Conservation (phyloP, 805 yeast species). For the Teunomyces gatunensis region DNA sequence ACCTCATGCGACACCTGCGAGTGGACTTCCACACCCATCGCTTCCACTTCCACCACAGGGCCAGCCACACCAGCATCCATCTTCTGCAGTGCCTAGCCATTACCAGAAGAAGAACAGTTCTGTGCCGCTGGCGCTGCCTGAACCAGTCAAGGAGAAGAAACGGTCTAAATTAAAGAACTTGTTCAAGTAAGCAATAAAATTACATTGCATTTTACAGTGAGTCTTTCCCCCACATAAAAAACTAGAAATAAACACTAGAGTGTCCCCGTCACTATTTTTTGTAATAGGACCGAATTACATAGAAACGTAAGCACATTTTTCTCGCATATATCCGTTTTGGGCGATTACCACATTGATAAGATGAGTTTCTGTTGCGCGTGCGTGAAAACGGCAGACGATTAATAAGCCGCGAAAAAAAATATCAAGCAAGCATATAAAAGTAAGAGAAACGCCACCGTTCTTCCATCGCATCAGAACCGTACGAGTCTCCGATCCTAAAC, state of each 20-base stretch:
- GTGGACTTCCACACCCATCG: neutral
- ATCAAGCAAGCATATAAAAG: neutral
- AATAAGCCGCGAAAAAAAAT: neutral
- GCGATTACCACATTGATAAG: neutral
- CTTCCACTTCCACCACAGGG: conserved; percentile 15
- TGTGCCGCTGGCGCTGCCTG: conserved; percentile 3
- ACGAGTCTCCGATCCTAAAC: neutral
- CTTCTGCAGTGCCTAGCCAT: conserved; percentile 20
- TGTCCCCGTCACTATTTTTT: too few relatives aligned
- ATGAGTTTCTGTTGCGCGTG: neutral
- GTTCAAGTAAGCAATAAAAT: conserved; percentile 22
- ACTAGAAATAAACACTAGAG: too few relatives aligned
- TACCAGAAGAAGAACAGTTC: conserved; percentile 22
- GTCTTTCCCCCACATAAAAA: too few relatives aligned
- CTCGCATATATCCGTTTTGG: too few relatives aligned
- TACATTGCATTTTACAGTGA: too few relatives aligned
- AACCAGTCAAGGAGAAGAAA: conserved; percentile 36
- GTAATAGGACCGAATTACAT: too few relatives aligned
- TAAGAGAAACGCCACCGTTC: neutral
- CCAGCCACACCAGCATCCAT: conserved; percentile 3
- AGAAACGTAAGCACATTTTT: too few relatives aligned
- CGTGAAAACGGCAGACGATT: neutral
- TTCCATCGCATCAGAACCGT: neutral
- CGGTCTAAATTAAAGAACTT: conserved; percentile 47
- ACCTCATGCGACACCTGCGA: neutral